Evolutionary conservation across 2,329 filamentous ascomycete species (phyloP).

Genomic region (Exophiala calicioides): DNA sequence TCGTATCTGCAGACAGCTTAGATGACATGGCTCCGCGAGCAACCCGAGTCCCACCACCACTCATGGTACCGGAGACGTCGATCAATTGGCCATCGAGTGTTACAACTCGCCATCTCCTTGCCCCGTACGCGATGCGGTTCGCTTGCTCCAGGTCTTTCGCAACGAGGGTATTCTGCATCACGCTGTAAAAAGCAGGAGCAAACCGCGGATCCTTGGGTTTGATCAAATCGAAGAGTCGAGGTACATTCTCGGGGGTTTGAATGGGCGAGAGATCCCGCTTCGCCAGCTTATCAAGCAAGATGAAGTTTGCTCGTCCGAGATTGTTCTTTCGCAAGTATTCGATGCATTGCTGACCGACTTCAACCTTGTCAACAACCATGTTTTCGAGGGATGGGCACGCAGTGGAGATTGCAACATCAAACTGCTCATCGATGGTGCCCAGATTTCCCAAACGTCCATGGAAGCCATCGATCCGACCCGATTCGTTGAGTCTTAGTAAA

Average conservation of each 20-base stretch:
- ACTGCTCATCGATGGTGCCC: slow-evolving; percentile 88
- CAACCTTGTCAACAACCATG: slow-evolving; percentile 94
- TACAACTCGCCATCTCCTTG: slow-evolving; percentile 91
- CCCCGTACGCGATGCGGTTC: slow-evolving; percentile 94
- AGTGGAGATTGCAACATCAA: slow-evolving; percentile 97
- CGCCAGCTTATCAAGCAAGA: slow-evolving; percentile 85
- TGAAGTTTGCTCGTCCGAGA: slow-evolving; percentile 93
- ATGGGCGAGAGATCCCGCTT: slow-evolving; percentile 75
- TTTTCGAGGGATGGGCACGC: slow-evolving; percentile 90
- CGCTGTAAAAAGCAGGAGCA: slow-evolving; percentile 88
- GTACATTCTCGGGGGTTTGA: slow-evolving; percentile 86
- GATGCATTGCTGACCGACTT: slow-evolving; percentile 96
- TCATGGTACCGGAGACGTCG: slow-evolving; percentile 98
- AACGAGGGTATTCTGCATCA: slow-evolving; percentile 91
- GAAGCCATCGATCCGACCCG: slow-evolving; percentile 94
- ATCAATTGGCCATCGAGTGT: slow-evolving; percentile 94
- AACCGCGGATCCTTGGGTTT: slow-evolving; percentile 86
- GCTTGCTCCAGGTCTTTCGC: slow-evolving; percentile 92
- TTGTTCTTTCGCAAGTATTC: slow-evolving; percentile 98
- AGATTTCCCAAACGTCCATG: slow-evolving; percentile 93
- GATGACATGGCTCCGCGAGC: slow-evolving; percentile 96
- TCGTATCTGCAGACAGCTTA: slow-evolving; percentile 83
- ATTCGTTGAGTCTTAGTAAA: slow-evolving; percentile 91
- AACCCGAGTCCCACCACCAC: slow-evolving; percentile 86
- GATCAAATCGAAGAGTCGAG: slow-evolving; percentile 88